Evolutionary conservation across 176 grass and related monocot genomes (phyloP), one percentile per base, ranked within the genome.

Genomic region (Paspalum vaginatum): DNA sequence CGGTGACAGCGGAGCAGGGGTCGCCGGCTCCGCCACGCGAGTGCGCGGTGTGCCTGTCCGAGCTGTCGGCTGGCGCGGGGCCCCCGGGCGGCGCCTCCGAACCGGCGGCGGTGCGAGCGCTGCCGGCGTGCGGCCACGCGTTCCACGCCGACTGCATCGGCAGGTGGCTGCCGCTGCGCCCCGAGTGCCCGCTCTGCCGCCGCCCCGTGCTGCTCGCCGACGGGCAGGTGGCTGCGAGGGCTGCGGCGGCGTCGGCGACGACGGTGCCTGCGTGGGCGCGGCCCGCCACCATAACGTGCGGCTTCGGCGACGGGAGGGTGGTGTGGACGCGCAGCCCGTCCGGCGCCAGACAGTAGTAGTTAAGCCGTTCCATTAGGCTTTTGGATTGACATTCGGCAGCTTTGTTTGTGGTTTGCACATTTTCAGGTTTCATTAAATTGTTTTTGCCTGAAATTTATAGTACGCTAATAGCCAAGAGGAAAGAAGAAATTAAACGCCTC

Each of bases 61-160:
- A 63, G 81, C 37, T 89, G 13, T 54, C 9, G 62, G 70, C 38
- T 1, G 70, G 14, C 11, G 22, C 24, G 14, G 40, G 0, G 25
- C n/a, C 27, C 55, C n/a, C 17, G 43, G 57, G 40, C 0, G 32
- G 32, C 32, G 32, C 2, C 0, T 1, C 45, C 1, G 42, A 13
- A 17, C 4, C 26, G 46, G 20, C 45, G 45, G 78, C 26, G 10
- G 75, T 80, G 11, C 68, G 69, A 18, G 51, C 39, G 69, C 81
- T 88, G 61, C 70, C 61, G 18, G 45, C 38, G 53, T 88, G 87
- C 69, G 81, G 81, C 1, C 87, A 88, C 43, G 61, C 45, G 38
- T 88, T 88, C 81, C 87, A 88, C 87, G 76, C 13, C 2, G 81
- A 69, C 61, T 88, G 81, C 87, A 75, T 88, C 81, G 76, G 76